Evolutionary conservation across 768 basidiomycete genomes (phyloP), one percentile per base, ranked within the genome.

Genomic region (Roridomyces roridus): DNA sequence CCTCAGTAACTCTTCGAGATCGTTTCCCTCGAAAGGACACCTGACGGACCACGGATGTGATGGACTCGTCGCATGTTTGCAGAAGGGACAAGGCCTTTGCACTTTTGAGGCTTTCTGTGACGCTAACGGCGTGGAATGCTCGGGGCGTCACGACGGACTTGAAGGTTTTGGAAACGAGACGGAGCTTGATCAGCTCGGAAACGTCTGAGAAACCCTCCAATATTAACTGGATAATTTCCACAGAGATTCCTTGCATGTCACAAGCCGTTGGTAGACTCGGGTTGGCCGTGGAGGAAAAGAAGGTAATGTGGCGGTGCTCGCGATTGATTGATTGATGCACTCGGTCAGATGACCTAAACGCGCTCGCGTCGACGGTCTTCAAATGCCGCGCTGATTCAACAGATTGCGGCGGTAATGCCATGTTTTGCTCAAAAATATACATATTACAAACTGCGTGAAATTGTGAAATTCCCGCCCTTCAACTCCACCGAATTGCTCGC

Each of bases 401-500:
- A n/a, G n/a, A n/a, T n/a, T n/a, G n/a, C n/a, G n/a, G n/a, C n/a
- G n/a, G n/a, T n/a, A n/a, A n/a, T n/a, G n/a, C n/a, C n/a, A n/a
- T n/a, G n/a, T n/a, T n/a, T n/a, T n/a, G n/a, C n/a, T n/a, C n/a
- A n/a, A n/a, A n/a, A n/a, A n/a, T n/a, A n/a, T n/a, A n/a, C n/a
- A n/a, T n/a, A n/a, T 46, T 11, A 55, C 9, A 48, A 6, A 3
- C 21, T 35, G 1, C 58, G 36, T 3, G 52, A 50, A 14, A 63
- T 28, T 5, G 48, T 59, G 48, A 59, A 45, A 6, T 55, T 58
- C 8, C 61, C 61, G 7, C 61, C 61, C 11, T 20, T 29, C 7
- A 63, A 17, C 21, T 51, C 39, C 20, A 63, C 61, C 4, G 53
- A 35, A 37, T 31, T 29, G 21, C 41, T 41, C 24, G 46, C 39